Conservation (phyloP, 2,329 filamentous ascomycete species). For the Penicillium sp. region DNA sequence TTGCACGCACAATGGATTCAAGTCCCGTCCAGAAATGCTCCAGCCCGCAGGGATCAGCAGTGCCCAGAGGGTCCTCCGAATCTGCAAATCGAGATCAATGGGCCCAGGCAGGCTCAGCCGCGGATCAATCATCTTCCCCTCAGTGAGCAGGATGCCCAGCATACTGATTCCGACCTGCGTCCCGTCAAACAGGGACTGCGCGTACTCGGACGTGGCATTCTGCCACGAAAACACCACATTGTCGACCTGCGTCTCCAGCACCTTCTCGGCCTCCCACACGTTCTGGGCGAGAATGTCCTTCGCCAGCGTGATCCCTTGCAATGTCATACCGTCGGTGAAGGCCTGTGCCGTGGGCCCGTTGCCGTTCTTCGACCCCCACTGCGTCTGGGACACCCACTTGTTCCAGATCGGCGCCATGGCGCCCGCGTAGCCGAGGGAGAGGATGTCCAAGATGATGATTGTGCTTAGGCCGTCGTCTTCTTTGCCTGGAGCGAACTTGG, state of each 20-base stretch:
- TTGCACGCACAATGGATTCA: no score
- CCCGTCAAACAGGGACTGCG: no score
- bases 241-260: neutral
- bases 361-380: neutral
- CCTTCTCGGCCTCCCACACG: neutral
- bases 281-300: neutral
- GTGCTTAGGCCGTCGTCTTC: neutral
- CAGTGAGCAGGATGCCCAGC: neutral
- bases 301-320: neutral
- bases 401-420: neutral
- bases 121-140: neutral
- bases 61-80: neutral
- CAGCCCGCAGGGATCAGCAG: neutral
- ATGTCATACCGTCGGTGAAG: neutral
- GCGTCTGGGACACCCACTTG: neutral
- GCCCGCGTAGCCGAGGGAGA: neutral
- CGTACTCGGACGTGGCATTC: neutral
- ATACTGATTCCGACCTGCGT: no score
- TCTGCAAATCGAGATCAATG: neutral
- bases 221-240: neutral
- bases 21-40: neutral
- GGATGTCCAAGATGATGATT: neutral
- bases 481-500: no score
- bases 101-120: neutral
- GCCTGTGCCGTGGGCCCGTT: neutral